A percentile compares a stretch with the other conserved stretches of the same genome.
Conservation (phyloP, 2,329 filamentous ascomycete genomes). For the Claviceps humidiphila region DNA sequence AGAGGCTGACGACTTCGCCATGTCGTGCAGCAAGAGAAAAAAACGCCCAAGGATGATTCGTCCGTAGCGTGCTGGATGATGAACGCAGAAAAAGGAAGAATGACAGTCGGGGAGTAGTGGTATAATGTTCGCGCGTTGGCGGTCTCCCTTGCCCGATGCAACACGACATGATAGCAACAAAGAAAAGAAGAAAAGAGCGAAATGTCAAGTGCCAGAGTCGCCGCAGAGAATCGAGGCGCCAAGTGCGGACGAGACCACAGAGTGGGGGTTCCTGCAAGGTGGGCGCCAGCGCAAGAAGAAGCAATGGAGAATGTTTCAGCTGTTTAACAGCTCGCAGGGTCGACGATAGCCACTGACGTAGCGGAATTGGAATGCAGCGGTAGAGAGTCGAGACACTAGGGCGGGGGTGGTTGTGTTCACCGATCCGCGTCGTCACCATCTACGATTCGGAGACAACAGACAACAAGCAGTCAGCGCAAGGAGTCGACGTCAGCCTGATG, state of each 20-base stretch:
- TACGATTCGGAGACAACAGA: constrained; percentile 8
- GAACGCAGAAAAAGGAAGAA: neutral
- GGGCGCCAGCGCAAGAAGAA: neutral
- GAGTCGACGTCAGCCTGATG: constrained; percentile 14
- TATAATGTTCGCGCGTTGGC: constrained; percentile 3
- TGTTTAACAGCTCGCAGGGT: neutral
- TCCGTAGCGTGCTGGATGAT: constrained; percentile 1
- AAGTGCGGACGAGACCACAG: neutral
- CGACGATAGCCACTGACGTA: neutral
- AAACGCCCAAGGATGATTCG: constrained; percentile 8
- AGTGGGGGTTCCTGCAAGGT: neutral
- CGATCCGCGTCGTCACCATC: constrained; percentile 27
- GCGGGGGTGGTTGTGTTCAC: constrained; percentile 4
- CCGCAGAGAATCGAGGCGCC: neutral
- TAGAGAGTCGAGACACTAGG: neutral
- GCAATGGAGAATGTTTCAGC: neutral
- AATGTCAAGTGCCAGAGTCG: neutral
- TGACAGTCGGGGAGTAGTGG: constrained; percentile 1
- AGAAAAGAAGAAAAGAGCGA: constrained; percentile 1
- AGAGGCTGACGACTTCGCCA: neutral
- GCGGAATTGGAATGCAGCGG: neutral
- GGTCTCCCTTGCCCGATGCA: constrained; percentile 4
- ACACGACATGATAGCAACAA: constrained; percentile 1
- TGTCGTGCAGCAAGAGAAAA: constrained; percentile 1
- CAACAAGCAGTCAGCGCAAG: constrained; percentile 1